A percentile compares a stretch with the other conserved stretches of the same genome.
phyloP scores from a whole-genome alignment of 441 rosid species.

The Macaranga tanarius region DNA sequence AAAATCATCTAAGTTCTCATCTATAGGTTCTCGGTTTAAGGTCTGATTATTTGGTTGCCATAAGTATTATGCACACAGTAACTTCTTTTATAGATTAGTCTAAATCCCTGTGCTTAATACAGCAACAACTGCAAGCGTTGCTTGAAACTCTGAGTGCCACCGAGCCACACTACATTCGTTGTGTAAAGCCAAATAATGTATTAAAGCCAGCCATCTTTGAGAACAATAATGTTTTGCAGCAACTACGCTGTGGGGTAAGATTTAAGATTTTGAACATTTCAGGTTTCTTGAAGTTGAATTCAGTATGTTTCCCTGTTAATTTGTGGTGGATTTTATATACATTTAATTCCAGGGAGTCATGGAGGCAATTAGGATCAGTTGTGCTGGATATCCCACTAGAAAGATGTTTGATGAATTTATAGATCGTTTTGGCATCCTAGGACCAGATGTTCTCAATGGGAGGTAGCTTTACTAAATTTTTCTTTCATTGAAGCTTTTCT shows the following conservation, averaged over 20 bases:
- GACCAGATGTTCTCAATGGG: conserved; percentile 48
- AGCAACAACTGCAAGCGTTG: conserved; percentile 96
- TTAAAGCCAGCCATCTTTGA: conserved; percentile 89
- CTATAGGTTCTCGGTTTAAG: conserved; percentile 93
- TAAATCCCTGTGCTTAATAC: conserved; percentile 33
- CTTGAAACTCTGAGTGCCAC: conserved; percentile 90
- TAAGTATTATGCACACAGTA: conserved; percentile 17
- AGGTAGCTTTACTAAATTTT: conserved; percentile 48
- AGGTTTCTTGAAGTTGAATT: conserved; percentile 19
- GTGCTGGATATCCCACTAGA: conserved; percentile 97
- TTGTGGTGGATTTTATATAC: conserved; percentile 15
- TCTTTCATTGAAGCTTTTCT: conserved; percentile 16
- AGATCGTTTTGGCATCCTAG: conserved; percentile 64
- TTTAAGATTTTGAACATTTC: conserved; percentile 33
- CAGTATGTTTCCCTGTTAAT: conserved; percentile 7
- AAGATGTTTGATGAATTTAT: conserved; percentile 73
- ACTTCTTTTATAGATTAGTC: conserved; percentile 15
- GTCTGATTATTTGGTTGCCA: conserved; percentile 41
- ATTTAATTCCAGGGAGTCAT: conserved; percentile 74
- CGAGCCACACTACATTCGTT: conserved; percentile 92
- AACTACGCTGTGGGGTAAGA: conserved; percentile 95
- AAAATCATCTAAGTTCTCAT: conserved; percentile 89
- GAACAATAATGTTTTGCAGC: conserved; percentile 74
- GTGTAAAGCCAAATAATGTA: conserved; percentile 92
- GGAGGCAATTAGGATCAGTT: conserved; percentile 99